Percentiles rank a stretch among this genome's conserved stretches.
These are phyloP conservation scores for Glebionis coronaria DNA, from an alignment of 129 eudicot genomes.

Conservation along the genomic window DNA sequence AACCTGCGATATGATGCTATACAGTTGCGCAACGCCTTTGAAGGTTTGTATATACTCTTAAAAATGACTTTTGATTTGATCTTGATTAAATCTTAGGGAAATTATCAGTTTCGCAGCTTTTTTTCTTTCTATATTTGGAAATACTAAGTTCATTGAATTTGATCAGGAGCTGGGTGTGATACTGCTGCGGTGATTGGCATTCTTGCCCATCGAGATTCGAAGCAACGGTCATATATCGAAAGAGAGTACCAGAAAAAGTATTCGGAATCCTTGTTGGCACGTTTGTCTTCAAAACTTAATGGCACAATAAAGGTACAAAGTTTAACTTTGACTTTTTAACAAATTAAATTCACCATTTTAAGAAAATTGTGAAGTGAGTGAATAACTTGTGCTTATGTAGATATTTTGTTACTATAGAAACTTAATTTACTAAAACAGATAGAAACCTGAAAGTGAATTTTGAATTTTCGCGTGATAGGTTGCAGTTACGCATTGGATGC, in stretches of 20 bases:
- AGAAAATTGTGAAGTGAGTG: neutral
- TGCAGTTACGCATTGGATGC: constrained; percentile 68
- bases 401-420: neutral
- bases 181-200: constrained; percentile 37
- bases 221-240: constrained; percentile 40
- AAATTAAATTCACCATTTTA: no score
- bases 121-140: neutral
- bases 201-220: constrained; percentile 50
- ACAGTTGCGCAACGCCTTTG: constrained; percentile 42
- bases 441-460: neutral
- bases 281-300: constrained; percentile 40
- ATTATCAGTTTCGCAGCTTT: neutral
- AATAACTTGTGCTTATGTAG: neutral
- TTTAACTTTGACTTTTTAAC: neutral
- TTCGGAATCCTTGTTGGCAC: constrained; percentile 35
- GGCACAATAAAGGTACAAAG: constrained; percentile 44
- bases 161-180: constrained; percentile 51
- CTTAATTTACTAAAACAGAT: neutral
- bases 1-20: constrained; percentile 44
- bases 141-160: neutral
- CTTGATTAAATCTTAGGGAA: neutral
- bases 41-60: constrained; percentile 25
- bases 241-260: constrained; percentile 46
- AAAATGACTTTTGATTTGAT: constrained; percentile 9
- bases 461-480: constrained; percentile 28